Evolutionary conservation across 2,329 filamentous ascomycete genomes (phyloP).

Genomic region (Fusarium circinatum): DNA sequence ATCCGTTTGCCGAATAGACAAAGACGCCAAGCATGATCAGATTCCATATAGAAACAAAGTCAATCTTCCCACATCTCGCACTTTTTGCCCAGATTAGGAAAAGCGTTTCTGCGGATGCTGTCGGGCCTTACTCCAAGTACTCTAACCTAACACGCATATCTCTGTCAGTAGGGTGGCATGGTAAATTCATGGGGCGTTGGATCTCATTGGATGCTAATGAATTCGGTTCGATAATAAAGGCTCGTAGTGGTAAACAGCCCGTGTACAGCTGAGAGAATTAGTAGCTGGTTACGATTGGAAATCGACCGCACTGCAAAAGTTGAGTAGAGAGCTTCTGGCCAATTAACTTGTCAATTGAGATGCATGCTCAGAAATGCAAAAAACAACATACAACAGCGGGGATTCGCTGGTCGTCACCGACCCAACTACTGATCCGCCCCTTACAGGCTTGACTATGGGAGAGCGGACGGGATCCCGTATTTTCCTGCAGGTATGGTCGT

Average conservation of each 20-base stretch:
- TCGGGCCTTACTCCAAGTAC: neutral
- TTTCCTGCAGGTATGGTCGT: slow-evolving; percentile 8
- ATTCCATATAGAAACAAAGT: neutral
- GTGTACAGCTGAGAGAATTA: no score
- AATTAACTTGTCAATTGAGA: fast-evolving
- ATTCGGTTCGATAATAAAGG: fast-evolving
- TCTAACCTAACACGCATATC: neutral
- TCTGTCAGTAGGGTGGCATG: neutral
- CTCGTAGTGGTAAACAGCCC: neutral
- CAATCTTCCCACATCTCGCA: no score
- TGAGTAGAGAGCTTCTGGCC: fast-evolving
- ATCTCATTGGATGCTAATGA: neutral
- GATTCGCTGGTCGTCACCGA: slow-evolving; percentile 11
- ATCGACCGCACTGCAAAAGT: neutral
- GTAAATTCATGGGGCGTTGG: neutral
- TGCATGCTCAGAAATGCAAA: neutral
- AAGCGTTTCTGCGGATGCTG: neutral
- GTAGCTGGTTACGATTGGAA: fast-evolving
- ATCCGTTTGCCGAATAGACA: neutral
- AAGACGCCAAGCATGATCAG: no score
- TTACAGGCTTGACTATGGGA: slow-evolving; percentile 8
- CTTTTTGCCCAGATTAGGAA: neutral
- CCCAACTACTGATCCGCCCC: slow-evolving; percentile 6
- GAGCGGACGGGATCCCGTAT: slow-evolving; percentile 11
- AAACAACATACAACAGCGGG: slow-evolving; percentile 2